Base-by-base conservation (phyloP, 352 stramenopile genomes). In the Globisporangium polare region DNA sequence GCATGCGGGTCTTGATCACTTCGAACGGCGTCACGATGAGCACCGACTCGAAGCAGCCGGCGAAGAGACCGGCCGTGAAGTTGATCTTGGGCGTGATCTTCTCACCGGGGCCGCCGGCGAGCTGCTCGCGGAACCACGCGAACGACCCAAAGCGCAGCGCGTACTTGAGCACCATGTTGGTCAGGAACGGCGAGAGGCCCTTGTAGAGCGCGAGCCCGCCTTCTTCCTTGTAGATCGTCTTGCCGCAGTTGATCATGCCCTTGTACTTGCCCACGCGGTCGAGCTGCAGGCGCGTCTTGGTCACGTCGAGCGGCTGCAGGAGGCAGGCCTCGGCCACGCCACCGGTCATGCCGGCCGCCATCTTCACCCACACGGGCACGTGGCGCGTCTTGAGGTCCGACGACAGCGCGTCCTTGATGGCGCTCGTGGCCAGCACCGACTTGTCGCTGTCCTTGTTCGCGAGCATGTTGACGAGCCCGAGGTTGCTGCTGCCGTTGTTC, bases 1-100 rank as follows among this genome's bases (percentile, higher is more conserved):
- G 95, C 89, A 99, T 97, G 56, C 97, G 86, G 83, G 86, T 99
- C 81, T 99, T 99, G 71, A 98, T 98, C n/a, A 99, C 95, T 74
- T 99, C 97, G 46, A 98, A 98, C 1, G 97, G 97, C 27, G 96
- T 99, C 8, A 99, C 96, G 43, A 99, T 97, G n/a, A 98, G 59
- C 52, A 98, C 73, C 35, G 97, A 98, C 76, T 99, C 97, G 17
- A 98, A 98, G 55, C 97, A 86, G 37, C 97, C 97, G 15, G 89
- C 94, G 7, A 90, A 67, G 2, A 99, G 72, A 45, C 97, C 96
- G 10, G 96, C 96, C 2, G 73, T 83, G 56, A 96, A 94, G 72
- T 96, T 96, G 61, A 92, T 81, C 5, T 67, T 68, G 17, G 71
- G 72, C 9, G 81, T 92, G 59, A 92, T 88, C 35, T 71, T 68